Base-by-base conservation (phyloP, 78 protist genomes). In the Dictyostelium brefeldianum region DNA sequence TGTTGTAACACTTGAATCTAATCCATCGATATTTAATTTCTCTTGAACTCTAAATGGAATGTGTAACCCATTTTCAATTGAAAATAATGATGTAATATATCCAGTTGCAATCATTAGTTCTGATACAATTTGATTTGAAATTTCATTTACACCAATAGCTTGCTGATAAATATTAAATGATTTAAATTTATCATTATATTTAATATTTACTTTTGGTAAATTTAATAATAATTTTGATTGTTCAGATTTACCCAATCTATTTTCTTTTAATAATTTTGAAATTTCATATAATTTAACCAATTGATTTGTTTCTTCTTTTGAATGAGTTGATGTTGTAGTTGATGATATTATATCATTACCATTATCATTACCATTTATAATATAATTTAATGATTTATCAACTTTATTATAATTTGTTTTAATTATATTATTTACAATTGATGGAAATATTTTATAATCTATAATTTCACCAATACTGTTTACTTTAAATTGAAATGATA, bases 401-500 rank as follows among this genome's bases (percentile, higher is more conserved):
- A 85, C 92, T 56, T 75, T 59, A 11, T 75, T 47, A 47, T 85
- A 85, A 51, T 7, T 85, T 5, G 92, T 75, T 46, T 29, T 73
- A 2, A 27, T 22, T 20, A 85, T 46, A 75, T 85, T 85, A 31
- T 75, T 67, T 22, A 85, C 83, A 4, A 47, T 20, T 18, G 92
- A 85, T 59, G 59, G 51, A 29, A 62, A 75, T 6, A 85, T 75
- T 25, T 85, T 62, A 12, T 51, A 29, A 29, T 75, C 83, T 6
- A 12, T 17, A 46, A 85, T 54, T 0, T 73, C 83, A 62, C 92
- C 92, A 46, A 43, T 25, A 25, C 62, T 74, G 7, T 27, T 14
- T 12, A 85, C 71, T 67, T 75, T 85, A n/a, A 85, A 75, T 50
- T 73, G 22, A 29, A 85, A 85, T 14, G 92, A 75, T 17, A 85